Base-by-base conservation (phyloP, 306 rosid genomes). In the Gillenia trifoliata region DNA sequence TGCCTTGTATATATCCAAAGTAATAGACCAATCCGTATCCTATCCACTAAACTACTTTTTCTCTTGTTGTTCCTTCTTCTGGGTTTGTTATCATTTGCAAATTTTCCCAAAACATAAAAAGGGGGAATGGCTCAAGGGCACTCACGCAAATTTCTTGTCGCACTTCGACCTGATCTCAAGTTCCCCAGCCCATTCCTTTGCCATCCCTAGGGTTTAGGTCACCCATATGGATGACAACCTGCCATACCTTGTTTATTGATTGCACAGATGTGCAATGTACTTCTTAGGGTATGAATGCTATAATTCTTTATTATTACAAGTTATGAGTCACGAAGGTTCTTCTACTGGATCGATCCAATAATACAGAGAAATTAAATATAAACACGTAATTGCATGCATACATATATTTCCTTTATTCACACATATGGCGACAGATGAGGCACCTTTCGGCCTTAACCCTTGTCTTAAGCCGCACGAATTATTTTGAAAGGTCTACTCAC, bases 381-480 rank as follows among this genome's bases (percentile, higher is more conserved):
- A 68, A 31, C 64, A 33, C 63, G 40, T 71, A 34, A 55, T 55
- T 71, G 75, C 50, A 54, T 13, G 23, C 59, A 12, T 47, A 1
- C 28, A 26, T 63, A 23, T 63, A 17, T 13, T 70, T 65, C 20
- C 73, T 64, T 75, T 77, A 55, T 49, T 76, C 75, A 38, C 62
- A 47, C 52, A 23, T 59, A 28, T 30, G 83, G 80, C 77, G 61
- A 59, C 74, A 65, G 57, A 34, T 17, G 29, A 11, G 85, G 70
- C 63, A 54, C 64, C 45, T 19, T 71, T 62, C 76, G 62, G 81
- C 68, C 68, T 29, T 36, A 73, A 76, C 9, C 64, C 88, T 67
- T 72, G 59, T 1, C 85, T 76, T 86, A 43, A 78, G 91, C 83
- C 83, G 87, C 82, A 85, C 68, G 85, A 80, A 75, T 31, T 16